These are phyloP conservation scores for Zancudomyces culisetae DNA, from an alignment of 371 early-diverging fungal genomes.

Conservation along the genomic window DNA sequence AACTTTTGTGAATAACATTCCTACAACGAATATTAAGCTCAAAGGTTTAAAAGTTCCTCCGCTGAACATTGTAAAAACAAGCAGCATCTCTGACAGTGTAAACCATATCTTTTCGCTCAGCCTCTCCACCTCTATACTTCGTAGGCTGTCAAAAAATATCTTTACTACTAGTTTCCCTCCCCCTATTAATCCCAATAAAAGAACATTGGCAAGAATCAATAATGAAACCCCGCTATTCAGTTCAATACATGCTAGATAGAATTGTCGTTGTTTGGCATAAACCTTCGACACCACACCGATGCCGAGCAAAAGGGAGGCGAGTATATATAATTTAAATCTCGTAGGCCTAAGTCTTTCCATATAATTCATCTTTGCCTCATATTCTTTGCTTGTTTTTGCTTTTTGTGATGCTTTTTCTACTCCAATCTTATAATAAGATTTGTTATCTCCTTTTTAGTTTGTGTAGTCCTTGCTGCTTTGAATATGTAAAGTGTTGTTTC, in stretches of 20 bases:
- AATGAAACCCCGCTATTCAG: too few species aligned
- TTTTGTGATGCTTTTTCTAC: too few species aligned
- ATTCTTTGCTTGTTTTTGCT: too few species aligned
- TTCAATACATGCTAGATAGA: not conserved
- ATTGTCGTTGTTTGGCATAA: not conserved
- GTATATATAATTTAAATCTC: not conserved
- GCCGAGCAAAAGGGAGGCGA: not conserved
- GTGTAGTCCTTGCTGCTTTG: too few species aligned
- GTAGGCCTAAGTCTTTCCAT: not conserved
- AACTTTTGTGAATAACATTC: conserved; percentile 70
- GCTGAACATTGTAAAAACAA: conserved; percentile 89
- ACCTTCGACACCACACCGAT: not conserved
- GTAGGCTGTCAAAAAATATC: conserved; percentile 75
- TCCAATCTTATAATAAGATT: too few species aligned
- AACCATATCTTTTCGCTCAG: conserved; percentile 90
- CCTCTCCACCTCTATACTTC: conserved; percentile 76
- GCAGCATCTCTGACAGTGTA: conserved; percentile 81
- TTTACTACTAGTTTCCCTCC: conserved; percentile 39
- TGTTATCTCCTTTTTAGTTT: too few species aligned
- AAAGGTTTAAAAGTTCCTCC: conserved; percentile 66
- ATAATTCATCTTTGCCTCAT: too few species aligned
- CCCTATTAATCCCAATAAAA: too few species aligned
- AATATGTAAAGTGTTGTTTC: too few species aligned
- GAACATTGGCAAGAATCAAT: too few species aligned
- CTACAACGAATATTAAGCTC: conserved; percentile 60